phyloP scores from a whole-genome alignment of 208 protist species.

The Acanthamoeba sp. region DNA sequence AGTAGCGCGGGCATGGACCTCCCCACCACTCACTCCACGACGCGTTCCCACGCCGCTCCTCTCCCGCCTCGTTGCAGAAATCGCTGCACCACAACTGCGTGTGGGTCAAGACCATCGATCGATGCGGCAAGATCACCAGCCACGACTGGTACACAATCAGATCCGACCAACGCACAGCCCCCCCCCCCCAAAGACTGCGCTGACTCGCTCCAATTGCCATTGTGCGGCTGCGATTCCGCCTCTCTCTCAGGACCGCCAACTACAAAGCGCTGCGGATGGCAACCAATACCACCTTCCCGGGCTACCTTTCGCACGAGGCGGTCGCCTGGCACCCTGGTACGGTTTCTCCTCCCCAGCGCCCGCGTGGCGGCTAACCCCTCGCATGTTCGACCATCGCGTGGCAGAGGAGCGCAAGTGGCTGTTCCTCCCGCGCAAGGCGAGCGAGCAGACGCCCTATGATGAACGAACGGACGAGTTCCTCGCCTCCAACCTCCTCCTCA shows the following conservation, averaged over 20 bases:
- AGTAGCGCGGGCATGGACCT: too few relatives aligned
- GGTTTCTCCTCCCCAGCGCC: too few relatives aligned
- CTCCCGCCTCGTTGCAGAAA: background rate
- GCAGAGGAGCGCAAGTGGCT: slow-evolving; percentile 79
- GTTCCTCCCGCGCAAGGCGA: slow-evolving; percentile 84
- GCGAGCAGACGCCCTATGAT: slow-evolving; percentile 81
- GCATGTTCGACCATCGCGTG: background rate
- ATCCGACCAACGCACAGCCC: too few relatives aligned
- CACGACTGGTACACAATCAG: slow-evolving; percentile 73
- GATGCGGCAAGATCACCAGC: slow-evolving; percentile 63
- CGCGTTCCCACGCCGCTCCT: background rate
- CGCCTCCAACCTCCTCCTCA: slow-evolving; percentile 68
- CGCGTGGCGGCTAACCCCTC: too few relatives aligned
- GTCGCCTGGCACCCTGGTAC: slow-evolving; percentile 66
- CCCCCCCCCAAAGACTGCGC: too few relatives aligned
- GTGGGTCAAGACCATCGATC: slow-evolving; percentile 82
- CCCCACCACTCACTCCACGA: too few relatives aligned
- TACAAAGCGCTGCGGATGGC: slow-evolving; percentile 77
- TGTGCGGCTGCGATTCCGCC: too few relatives aligned
- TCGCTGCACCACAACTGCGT: slow-evolving; percentile 77
- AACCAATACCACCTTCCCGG: slow-evolving; percentile 79
- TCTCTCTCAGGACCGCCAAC: slow-evolving; percentile 49
- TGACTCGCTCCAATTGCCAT: too few relatives aligned
- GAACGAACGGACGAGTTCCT: slow-evolving; percentile 75
- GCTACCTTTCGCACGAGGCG: slow-evolving; percentile 84